phyloP scores from a whole-genome alignment of 2,329 filamentous ascomycete genomes.

The Colletotrichum paranaense region DNA sequence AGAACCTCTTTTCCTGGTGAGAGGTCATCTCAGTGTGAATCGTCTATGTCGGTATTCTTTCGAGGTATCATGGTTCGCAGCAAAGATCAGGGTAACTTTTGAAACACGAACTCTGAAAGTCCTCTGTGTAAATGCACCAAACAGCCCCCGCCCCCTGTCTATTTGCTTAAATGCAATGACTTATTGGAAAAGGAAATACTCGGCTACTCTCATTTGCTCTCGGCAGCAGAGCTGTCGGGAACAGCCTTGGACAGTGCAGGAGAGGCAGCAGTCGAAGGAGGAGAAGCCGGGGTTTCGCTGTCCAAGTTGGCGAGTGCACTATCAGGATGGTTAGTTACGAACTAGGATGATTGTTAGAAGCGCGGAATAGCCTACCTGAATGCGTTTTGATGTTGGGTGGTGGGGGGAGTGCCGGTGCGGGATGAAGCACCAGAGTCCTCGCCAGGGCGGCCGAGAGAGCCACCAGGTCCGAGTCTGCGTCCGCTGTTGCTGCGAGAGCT shows the following conservation, averaged over 20 bases:
- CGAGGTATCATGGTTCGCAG: constrained; percentile 61
- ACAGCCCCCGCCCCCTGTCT: constrained; percentile 59
- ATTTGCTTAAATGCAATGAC: constrained; percentile 61
- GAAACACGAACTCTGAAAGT: constrained; percentile 58
- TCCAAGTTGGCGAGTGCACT: constrained; percentile 72
- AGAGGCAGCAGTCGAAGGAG: constrained; percentile 75
- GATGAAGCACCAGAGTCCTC: constrained; percentile 92
- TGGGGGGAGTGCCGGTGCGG: constrained; percentile 87
- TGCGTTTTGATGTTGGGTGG: constrained; percentile 82
- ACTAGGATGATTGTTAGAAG: neutral
- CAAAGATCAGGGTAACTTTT: constrained; percentile 59
- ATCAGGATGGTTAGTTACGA: constrained; percentile 42
- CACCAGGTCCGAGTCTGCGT: constrained; percentile 80
- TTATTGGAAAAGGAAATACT: constrained; percentile 42
- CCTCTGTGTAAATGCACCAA: constrained; percentile 60
- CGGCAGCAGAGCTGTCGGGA: constrained; percentile 57
- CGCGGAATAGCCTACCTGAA: constrained; percentile 78
- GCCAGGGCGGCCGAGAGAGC: constrained; percentile 76
- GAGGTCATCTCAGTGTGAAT: constrained; percentile 49
- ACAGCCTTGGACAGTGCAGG: constrained; percentile 73
- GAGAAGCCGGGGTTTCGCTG: constrained; percentile 73
- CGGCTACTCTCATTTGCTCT: constrained; percentile 54
- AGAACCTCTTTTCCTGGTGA: constrained; percentile 43
- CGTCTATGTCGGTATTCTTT: constrained; percentile 54
- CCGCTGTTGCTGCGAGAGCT: constrained; percentile 92